A percentile compares a stretch with the other conserved stretches of the same genome.
phyloP scores from a whole-genome alignment of 768 basidiomycete species.

The Russula dissimulans region DNA sequence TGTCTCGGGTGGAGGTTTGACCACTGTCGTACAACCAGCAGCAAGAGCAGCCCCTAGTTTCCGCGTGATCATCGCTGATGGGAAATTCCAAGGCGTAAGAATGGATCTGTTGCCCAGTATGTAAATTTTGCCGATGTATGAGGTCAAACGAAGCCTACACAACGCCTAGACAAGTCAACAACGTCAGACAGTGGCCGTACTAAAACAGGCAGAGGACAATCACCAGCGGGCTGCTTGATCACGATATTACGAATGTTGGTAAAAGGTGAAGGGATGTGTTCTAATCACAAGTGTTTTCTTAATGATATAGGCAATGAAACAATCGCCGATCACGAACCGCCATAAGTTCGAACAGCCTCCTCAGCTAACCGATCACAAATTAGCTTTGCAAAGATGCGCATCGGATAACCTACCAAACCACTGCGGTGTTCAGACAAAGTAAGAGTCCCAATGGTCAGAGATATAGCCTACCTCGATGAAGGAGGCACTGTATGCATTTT shows the following conservation, averaged over 20 bases:
- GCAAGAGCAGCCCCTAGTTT: slow-evolving; percentile 85
- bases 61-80: slow-evolving; percentile 90
- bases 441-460: slow-evolving; percentile 20
- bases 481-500: slow-evolving; percentile 77
- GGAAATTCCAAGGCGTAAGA: slow-evolving; percentile 88
- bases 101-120: slow-evolving; percentile 45
- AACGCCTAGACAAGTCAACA: slow-evolving; percentile 30
- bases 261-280: slow-evolving; percentile 72
- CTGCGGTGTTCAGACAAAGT: slow-evolving; percentile 29
- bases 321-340: slow-evolving; percentile 40
- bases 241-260: slow-evolving; percentile 71
- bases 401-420: slow-evolving; percentile 61
- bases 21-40: slow-evolving; percentile 91
- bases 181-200: not conserved
- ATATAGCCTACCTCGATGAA: slow-evolving; percentile 60
- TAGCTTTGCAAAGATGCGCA: not conserved
- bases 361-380: slow-evolving; percentile 47
- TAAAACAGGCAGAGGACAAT: slow-evolving; percentile 20
- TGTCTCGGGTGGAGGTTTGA: slow-evolving; percentile 93
- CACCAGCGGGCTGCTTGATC: slow-evolving; percentile 88
- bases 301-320: not conserved
- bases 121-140: not conserved
- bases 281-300: slow-evolving; percentile 29
- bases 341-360: slow-evolving; percentile 88
- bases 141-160: slow-evolving; percentile 30